Base-by-base conservation (phyloP, 768 basidiomycete species). In the Lactarius vividus region DNA sequence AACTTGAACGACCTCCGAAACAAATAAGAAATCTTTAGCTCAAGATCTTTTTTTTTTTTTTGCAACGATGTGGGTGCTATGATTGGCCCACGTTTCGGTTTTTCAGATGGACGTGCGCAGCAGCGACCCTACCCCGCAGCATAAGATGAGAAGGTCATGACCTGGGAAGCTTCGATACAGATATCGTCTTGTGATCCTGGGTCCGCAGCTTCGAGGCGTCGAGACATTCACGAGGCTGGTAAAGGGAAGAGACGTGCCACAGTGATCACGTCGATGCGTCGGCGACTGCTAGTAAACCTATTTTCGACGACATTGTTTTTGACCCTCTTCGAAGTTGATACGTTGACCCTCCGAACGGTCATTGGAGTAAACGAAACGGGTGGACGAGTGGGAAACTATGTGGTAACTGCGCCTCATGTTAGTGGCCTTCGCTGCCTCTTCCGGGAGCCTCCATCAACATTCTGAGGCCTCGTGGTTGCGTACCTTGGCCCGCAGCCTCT, bases 241-340 rank as follows among this genome's bases (percentile, higher is more conserved):
- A 5, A 63, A 39, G 54, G 46, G 37, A 55, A 4, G 40, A 55
- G 35, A 33, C n/a, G 35, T 35, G 35, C 35, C 35, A 35, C 35
- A 0, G 56, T 33, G 26, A 18, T 16, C 35, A 15, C 46, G 29
- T 40, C 56, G 49, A 20, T 5, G 56, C 77, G 69, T 92, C 88
- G 52, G 79, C 75, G 0, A 3, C 35, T 37, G 86, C 84, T 1
- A 90, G 76, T 16, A 81, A 9, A 33, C 80, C 74, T 2, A 79
- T 92, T 93, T 2, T 91, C 15, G 35, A 37, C 5, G 37, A 39
- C 91, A 44, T 92, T 92, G 74, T 92, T 92, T 76, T 92, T 92
- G 65, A 85, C 81, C 65, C 80, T 78, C 76, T 90, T 92, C 68
- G 91, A 15, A 15, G 15, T 16, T 16, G 37, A 39, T 5, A 81